Percentiles rank a stretch among this genome's conserved stretches.
Conservation (phyloP, 225 moss, liverwort and hornwort genomes). For the Marchantia paleacea region DNA sequence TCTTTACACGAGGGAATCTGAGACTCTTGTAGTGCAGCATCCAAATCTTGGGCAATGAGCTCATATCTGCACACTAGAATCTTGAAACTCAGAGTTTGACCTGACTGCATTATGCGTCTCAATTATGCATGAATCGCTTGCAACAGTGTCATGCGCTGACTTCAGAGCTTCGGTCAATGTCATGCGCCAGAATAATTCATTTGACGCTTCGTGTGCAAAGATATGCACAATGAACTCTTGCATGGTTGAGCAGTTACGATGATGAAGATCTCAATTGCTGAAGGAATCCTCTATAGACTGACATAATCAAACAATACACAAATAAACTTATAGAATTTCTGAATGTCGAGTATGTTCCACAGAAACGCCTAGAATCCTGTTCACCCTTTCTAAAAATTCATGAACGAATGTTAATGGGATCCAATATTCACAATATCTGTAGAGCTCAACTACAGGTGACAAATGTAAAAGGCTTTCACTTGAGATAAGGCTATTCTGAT, state of each 20-base stretch:
- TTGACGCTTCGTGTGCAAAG: not conserved
- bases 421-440: too few relatives aligned
- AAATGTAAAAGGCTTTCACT: not conserved
- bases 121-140: not conserved
- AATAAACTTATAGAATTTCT: not conserved
- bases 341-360: not conserved
- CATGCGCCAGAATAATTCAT: not conserved
- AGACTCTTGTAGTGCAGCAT: not conserved
- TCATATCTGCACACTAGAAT: not conserved
- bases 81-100: not conserved
- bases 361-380: not conserved
- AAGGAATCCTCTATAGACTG: not conserved
- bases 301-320: not conserved
- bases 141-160: not conserved
- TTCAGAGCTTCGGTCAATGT: not conserved
- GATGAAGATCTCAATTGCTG: not conserved
- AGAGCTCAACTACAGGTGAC: too few relatives aligned
- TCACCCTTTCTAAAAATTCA: not conserved
- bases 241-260: too few relatives aligned
- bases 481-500: not conserved
- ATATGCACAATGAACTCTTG: not conserved
- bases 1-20: not conserved
- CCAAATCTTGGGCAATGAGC: not conserved
- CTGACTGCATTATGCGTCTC: not conserved
- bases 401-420: not conserved